phyloP scores from a whole-genome alignment of 129 eudicot species.

The Flaveria sonorensis region DNA sequence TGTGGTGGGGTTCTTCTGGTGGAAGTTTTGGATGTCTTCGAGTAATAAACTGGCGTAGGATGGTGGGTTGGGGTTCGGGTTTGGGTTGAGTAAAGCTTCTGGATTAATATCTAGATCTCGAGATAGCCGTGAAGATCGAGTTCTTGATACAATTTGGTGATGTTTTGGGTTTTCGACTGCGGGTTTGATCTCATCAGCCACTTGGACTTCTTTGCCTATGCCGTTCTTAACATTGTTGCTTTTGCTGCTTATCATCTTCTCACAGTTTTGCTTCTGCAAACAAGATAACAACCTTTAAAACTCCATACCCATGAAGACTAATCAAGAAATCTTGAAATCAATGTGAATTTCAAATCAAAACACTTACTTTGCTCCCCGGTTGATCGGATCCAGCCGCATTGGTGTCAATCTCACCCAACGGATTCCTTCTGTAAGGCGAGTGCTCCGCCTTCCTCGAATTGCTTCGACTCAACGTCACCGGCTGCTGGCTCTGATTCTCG shows the following conservation, averaged over 20 bases:
- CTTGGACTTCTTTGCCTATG: slow-evolving; percentile 43
- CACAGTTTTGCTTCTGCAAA: slow-evolving; percentile 50
- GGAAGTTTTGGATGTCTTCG: no score
- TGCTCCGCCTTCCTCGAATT: no score
- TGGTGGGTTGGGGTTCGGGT: slow-evolving; percentile 65
- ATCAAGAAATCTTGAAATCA: slow-evolving; percentile 31
- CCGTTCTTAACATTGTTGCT: slow-evolving; percentile 26
- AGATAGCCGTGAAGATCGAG: slow-evolving; percentile 77
- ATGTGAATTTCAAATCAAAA: no score
- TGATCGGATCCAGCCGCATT: no score
- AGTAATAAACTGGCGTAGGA: slow-evolving; percentile 50
- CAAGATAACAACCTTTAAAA: background rate
- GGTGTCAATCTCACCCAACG: no score
- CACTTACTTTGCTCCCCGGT: no score
- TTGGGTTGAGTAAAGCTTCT: slow-evolving; percentile 49
- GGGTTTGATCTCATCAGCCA: slow-evolving; percentile 28
- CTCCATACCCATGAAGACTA: background rate
- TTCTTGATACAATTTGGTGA: slow-evolving; percentile 48
- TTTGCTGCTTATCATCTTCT: slow-evolving; percentile 30
- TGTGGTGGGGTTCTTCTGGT: slow-evolving; percentile 56
- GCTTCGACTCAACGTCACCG: no score
- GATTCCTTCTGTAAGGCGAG: no score
- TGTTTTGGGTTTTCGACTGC: slow-evolving; percentile 47
- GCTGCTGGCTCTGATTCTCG: no score
- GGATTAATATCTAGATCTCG: slow-evolving; percentile 80